Conservation (phyloP, 306 rosid genomes). For the Quercus parvula region DNA sequence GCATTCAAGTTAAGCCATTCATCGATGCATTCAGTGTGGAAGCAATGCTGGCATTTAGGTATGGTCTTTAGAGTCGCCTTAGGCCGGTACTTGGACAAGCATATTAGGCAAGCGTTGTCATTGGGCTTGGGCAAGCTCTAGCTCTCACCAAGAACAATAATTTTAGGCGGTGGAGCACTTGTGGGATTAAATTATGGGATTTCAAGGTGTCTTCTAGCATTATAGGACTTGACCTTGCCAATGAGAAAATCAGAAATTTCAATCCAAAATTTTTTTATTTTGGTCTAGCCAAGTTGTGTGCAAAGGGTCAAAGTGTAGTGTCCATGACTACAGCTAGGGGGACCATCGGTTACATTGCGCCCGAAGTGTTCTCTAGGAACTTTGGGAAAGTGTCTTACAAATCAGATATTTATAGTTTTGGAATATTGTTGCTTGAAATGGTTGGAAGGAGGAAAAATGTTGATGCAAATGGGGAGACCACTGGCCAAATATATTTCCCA, state of each 20-base stretch:
- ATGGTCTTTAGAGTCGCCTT: no score
- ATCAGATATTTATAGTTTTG: background rate
- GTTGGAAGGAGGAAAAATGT: background rate
- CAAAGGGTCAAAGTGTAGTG: background rate
- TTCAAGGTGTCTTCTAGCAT: background rate
- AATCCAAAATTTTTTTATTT: background rate
- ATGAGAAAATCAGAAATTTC: background rate
- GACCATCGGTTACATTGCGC: background rate
- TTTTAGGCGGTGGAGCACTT: conserved; percentile 21
- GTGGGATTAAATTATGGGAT: conserved; percentile 43
- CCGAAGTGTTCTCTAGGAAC: background rate
- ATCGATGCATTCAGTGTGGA: no score
- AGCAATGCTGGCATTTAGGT: no score
- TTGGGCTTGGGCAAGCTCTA: conserved; percentile 37
- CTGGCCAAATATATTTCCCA: background rate
- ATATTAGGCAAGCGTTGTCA: conserved; percentile 51
- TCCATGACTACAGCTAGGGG: background rate
- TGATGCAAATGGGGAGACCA: background rate
- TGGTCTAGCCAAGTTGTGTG: background rate
- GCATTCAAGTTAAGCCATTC: no score
- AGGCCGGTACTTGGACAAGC: conserved; percentile 61
- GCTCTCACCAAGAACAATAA: conserved; percentile 44
- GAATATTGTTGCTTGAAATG: background rate
- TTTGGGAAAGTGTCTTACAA: background rate
- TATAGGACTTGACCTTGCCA: conserved; percentile 26